Evolutionary conservation across 805 yeast species (phyloP).

Genomic region (Cyberlindnera euphorbiae): DNA sequence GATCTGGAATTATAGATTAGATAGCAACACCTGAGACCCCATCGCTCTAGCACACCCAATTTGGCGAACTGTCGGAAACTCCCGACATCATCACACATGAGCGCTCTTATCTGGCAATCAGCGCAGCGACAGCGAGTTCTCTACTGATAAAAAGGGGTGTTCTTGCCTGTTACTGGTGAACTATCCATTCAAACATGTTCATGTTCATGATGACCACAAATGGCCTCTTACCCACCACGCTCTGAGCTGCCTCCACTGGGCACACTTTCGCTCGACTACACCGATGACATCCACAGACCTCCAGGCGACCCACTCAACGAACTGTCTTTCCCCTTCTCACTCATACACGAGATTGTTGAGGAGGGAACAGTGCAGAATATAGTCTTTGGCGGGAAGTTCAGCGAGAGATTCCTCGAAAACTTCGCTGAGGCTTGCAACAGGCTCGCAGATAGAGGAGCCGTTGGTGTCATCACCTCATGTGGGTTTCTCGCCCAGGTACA

Average conservation of each 20-base stretch:
- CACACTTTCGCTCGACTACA: conserved; percentile 26
- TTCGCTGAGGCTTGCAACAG: conserved; percentile 26
- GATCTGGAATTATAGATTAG: too few relatives aligned
- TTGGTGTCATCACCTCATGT: conserved; percentile 32
- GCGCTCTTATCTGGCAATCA: too few relatives aligned
- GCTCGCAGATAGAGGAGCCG: conserved; percentile 29
- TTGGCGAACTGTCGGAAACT: too few relatives aligned
- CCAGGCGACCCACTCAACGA: conserved; percentile 29
- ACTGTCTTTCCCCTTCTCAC: conserved; percentile 24
- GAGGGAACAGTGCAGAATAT: conserved; percentile 27
- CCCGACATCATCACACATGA: too few relatives aligned
- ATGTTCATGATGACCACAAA: too few relatives aligned
- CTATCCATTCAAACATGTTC: too few relatives aligned
- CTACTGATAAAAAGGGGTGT: too few relatives aligned
- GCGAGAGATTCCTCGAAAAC: conserved; percentile 24
- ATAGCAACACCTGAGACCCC: too few relatives aligned
- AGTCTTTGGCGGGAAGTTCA: conserved; percentile 21
- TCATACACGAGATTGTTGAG: conserved; percentile 22
- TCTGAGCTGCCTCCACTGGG: conserved; percentile 26
- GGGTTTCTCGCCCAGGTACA: conserved; percentile 33
- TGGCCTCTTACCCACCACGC: conserved; percentile 23
- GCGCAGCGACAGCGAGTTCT: too few relatives aligned
- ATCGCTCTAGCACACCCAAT: too few relatives aligned
- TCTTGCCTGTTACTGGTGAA: too few relatives aligned
- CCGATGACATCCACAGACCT: conserved; percentile 31